Evolutionary conservation across 1,284 basidiomycete genomes (phyloP).

Genomic region (Inonotus hispidus): DNA sequence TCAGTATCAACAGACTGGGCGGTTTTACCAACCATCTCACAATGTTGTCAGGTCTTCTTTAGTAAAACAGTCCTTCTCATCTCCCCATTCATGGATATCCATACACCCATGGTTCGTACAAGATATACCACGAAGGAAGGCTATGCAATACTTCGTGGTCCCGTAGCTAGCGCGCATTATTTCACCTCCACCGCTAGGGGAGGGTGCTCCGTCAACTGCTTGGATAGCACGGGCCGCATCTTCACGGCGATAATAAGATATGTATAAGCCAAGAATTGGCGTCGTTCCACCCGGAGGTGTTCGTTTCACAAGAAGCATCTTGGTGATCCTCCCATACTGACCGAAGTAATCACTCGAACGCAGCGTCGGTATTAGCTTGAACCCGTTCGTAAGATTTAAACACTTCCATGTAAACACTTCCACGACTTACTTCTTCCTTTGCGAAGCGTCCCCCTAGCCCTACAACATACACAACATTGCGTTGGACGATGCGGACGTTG

Average conservation of each 20-base stretch:
- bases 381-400: conserved; percentile 4
- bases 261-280: conserved; percentile 89
- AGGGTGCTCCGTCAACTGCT: conserved; percentile 87
- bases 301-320: conserved; percentile 92
- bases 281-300: conserved; percentile 67
- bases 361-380: conserved; percentile 88
- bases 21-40: conserved; percentile 41
- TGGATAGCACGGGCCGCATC: conserved; percentile 93
- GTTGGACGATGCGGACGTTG: conserved; percentile 94
- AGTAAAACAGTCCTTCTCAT: conserved; percentile 95
- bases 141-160: conserved; percentile 97
- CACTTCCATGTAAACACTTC: conserved; percentile 20
- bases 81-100: conserved; percentile 96
- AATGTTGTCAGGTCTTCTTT: conserved; percentile 88
- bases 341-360: conserved; percentile 98
- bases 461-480: conserved; percentile 94
- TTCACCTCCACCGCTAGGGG: conserved; percentile 74
- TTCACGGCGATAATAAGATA: conserved; percentile 92
- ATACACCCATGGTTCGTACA: conserved; percentile 91
- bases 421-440: conserved; percentile 78
- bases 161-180: conserved; percentile 93
- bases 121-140: conserved; percentile 82
- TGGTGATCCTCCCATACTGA: conserved; percentile 97
- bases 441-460: conserved; percentile 88
- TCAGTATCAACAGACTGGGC: conserved; percentile 19